These are phyloP conservation scores for Claviceps africana DNA, from an alignment of 2,329 filamentous ascomycete species.

Conservation along the genomic window DNA sequence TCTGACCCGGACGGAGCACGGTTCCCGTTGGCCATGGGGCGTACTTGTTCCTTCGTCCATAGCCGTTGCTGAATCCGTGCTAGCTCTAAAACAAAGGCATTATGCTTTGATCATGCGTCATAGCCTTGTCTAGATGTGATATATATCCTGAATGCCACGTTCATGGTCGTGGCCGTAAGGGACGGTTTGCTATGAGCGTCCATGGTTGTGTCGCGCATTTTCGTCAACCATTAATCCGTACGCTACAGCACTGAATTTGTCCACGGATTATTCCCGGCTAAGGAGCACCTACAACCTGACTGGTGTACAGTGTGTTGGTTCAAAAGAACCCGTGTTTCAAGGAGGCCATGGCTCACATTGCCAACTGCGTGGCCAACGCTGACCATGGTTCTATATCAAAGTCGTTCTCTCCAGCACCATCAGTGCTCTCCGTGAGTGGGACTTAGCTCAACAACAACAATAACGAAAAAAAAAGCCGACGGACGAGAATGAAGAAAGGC, in stretches of 20 bases:
- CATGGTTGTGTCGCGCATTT: not conserved
- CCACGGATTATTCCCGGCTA: not conserved
- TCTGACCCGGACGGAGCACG: constrained; percentile 3
- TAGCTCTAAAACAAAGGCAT: not conserved
- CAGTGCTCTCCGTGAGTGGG: constrained; percentile 29
- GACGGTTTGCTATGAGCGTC: not conserved
- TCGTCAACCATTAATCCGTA: not conserved
- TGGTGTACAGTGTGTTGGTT: not conserved
- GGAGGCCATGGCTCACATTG: constrained; percentile 45
- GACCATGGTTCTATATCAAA: constrained; percentile 38
- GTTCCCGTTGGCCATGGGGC: constrained; percentile 2
- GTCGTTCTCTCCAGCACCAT: constrained; percentile 30
- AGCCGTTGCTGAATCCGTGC: not conserved
- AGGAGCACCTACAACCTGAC: not conserved
- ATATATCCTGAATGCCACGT: not conserved
- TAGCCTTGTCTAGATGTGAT: not conserved
- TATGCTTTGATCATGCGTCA: not conserved
- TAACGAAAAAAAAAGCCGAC: not conserved
- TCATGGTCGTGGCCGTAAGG: not conserved
- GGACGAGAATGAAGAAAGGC: not conserved
- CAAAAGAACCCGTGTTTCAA: not conserved
- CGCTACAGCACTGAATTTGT: not conserved
- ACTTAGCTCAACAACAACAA: no score
- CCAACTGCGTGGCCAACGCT: constrained; percentile 39
- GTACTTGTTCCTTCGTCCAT: not conserved